phyloP scores from a whole-genome alignment of 2,329 filamentous ascomycete species.

The Aspergillus sp. region DNA sequence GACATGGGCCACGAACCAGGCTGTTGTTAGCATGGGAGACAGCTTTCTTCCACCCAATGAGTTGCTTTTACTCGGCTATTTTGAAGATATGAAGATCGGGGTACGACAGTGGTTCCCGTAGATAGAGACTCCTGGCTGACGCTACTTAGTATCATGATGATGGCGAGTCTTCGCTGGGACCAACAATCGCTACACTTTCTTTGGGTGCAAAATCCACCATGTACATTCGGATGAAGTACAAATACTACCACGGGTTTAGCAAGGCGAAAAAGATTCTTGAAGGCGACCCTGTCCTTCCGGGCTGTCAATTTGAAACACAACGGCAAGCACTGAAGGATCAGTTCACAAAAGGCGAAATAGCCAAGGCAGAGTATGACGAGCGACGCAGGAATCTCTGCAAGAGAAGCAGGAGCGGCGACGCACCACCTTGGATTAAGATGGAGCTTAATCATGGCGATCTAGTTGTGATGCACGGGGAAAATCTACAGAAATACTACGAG shows the following conservation, averaged over 20 bases:
- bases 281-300: constrained; percentile 27
- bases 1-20: constrained; percentile 48
- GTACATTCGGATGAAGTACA: constrained; percentile 51
- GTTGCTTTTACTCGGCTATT: constrained; percentile 51
- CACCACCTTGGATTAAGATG: constrained; percentile 36
- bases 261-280: constrained; percentile 12
- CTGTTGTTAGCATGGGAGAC: constrained; percentile 25
- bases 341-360: constrained; percentile 14
- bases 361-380: constrained; percentile 14
- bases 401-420: constrained; percentile 18
- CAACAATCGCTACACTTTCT: constrained; percentile 52
- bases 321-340: constrained; percentile 19
- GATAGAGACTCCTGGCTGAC: neutral
- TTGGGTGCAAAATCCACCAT: constrained; percentile 51
- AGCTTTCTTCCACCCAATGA: constrained; percentile 48
- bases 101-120: constrained; percentile 22
- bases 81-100: constrained; percentile 51
- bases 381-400: constrained; percentile 21
- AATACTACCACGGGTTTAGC: constrained; percentile 36
- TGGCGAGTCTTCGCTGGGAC: constrained; percentile 52
- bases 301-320: constrained; percentile 21
- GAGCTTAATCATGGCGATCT: constrained; percentile 53
- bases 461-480: constrained; percentile 53
- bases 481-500: constrained; percentile 53
- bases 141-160: constrained; percentile 52